phyloP scores from a whole-genome alignment of 1,284 basidiomycete genomes.

The Mixia osmundae region DNA sequence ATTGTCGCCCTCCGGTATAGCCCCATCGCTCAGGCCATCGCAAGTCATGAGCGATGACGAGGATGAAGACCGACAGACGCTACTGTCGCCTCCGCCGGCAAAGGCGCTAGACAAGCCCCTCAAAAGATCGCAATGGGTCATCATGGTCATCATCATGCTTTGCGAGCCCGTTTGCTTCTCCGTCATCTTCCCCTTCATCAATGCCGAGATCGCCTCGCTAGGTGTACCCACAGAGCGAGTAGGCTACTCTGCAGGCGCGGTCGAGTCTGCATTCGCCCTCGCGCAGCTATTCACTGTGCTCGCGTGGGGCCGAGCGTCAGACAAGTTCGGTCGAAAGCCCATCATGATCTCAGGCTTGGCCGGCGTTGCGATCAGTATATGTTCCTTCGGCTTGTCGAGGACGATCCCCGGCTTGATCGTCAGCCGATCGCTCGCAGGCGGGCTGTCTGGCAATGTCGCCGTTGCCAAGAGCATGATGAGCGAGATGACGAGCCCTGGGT shows the following conservation, averaged over 20 bases:
- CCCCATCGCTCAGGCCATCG: too few relatives aligned
- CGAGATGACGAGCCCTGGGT: slow-evolving; percentile 16
- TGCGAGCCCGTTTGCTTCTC: slow-evolving; percentile 15
- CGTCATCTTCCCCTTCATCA: slow-evolving; percentile 28
- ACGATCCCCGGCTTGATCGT: slow-evolving; percentile 20
- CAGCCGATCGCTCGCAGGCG: slow-evolving; percentile 11
- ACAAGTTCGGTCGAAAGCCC: slow-evolving; percentile 19
- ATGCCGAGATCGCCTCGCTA: not conserved
- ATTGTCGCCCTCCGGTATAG: too few relatives aligned
- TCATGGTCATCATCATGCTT: too few relatives aligned
- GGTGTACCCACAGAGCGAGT: slow-evolving; percentile 7
- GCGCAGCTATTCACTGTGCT: slow-evolving; percentile 21
- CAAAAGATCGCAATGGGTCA: too few relatives aligned
- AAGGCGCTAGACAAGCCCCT: too few relatives aligned
- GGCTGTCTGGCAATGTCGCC: slow-evolving; percentile 12
- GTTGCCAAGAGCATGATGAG: slow-evolving; percentile 15
- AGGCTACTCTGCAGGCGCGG: slow-evolving; percentile 22
- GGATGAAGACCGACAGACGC: too few relatives aligned
- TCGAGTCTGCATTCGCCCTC: slow-evolving; percentile 22
- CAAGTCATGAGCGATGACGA: too few relatives aligned
- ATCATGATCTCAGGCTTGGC: slow-evolving; percentile 19
- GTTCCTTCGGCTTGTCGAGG: slow-evolving; percentile 22
- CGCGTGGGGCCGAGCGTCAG: slow-evolving; percentile 21
- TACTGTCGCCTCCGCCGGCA: too few relatives aligned
- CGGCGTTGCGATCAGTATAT: slow-evolving; percentile 20